phyloP scores from a whole-genome alignment of 208 protist genomes.

The Trichomonas gallinae region DNA sequence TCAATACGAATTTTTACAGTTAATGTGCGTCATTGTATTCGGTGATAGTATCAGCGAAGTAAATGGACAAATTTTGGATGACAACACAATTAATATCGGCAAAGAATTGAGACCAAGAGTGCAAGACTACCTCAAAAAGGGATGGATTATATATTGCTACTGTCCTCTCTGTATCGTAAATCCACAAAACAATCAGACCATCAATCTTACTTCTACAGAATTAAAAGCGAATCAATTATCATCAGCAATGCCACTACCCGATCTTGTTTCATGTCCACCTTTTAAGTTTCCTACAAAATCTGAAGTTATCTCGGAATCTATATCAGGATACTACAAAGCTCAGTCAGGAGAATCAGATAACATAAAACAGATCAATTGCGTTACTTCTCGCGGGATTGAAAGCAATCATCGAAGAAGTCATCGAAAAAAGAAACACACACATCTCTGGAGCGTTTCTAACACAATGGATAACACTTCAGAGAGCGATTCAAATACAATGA shows the following conservation, averaged over 20 bases:
- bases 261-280: not conserved
- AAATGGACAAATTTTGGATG: not conserved
- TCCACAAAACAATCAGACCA: not conserved
- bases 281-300: not conserved
- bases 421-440: not conserved
- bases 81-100: not conserved
- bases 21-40: not conserved
- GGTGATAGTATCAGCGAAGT: not conserved
- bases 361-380: not conserved
- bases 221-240: not conserved
- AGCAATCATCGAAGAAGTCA: not conserved
- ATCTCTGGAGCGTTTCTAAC: not conserved
- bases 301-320: not conserved
- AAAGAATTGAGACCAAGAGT: not conserved
- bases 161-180: not conserved
- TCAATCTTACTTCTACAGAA: not conserved
- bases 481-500: not conserved
- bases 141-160: not conserved
- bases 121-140: not conserved
- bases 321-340: not conserved
- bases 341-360: not conserved
- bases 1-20: not conserved
- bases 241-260: not conserved
- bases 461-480: not conserved
- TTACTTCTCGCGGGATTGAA: not conserved